A percentile compares a stretch with the other conserved stretches of the same genome.
Evolutionary conservation across 73 alveolate species (phyloP).

Genomic region (Tetrahymena malaccensis): DNA sequence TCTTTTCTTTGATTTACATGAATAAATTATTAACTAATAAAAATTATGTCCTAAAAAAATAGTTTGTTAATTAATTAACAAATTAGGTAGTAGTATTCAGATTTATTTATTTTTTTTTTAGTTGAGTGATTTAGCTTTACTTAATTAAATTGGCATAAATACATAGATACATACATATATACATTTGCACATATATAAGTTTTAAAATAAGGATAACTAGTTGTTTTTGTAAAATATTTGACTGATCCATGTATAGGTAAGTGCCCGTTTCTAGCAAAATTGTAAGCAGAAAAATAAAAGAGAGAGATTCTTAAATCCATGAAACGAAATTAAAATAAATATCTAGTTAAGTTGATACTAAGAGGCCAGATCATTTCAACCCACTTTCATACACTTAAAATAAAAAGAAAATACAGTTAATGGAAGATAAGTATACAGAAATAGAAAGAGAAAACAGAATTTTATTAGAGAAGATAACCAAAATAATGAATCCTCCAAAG

Average conservation of each 20-base stretch:
- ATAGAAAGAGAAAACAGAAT: constrained; percentile 65
- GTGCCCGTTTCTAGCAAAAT: neutral
- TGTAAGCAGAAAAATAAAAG: neutral
- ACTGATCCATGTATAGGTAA: neutral
- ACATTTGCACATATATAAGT: neutral
- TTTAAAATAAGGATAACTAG: neutral
- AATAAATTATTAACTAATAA: no score
- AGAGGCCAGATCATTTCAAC: neutral
- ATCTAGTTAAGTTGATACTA: neutral
- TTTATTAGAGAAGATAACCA: constrained; percentile 54
- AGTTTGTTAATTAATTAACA: neutral
- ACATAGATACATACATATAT: neutral
- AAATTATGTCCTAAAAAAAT: no score
- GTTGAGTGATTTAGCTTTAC: neutral
- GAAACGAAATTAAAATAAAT: neutral
- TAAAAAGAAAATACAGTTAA: neutral
- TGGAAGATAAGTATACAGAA: constrained; percentile 48
- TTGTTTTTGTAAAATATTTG: neutral
- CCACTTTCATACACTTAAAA: neutral
- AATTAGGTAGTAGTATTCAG: neutral
- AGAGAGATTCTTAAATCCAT: neutral
- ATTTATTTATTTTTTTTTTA: neutral
- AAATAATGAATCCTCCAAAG: constrained; percentile 26
- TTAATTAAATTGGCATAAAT: neutral
- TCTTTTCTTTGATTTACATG: neutral